Conservation (phyloP, 2,329 filamentous ascomycete genomes). For the Proliferodiscus dingleyae region DNA sequence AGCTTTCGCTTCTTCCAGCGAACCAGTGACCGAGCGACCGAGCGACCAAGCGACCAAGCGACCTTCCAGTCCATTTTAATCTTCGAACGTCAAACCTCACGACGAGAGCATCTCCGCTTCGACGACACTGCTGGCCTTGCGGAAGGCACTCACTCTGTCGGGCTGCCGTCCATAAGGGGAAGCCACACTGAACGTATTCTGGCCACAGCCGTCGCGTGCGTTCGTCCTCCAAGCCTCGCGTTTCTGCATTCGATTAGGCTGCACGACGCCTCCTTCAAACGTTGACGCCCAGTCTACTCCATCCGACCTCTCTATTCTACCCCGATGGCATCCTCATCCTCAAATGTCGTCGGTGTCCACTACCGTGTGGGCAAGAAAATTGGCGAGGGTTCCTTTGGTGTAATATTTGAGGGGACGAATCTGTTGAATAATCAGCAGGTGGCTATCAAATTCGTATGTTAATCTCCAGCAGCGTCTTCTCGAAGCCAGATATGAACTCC, state of each 20-base stretch:
- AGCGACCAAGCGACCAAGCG: too few species aligned
- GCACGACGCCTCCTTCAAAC: conserved; percentile 7
- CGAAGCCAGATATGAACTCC: too few species aligned
- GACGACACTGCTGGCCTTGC: neutral
- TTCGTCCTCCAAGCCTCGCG: conserved; percentile 15
- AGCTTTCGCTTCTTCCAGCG: neutral
- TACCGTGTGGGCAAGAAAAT: conserved; percentile 99
- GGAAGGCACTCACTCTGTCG: neutral
- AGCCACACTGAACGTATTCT: conserved; percentile 11
- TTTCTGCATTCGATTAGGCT: conserved; percentile 11
- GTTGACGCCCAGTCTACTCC: conserved; percentile 15
- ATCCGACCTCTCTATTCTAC: conserved; percentile 15
- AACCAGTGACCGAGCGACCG: too few species aligned
- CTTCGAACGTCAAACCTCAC: neutral
- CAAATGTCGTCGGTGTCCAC: conserved; percentile 97
- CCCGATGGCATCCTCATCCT: conserved; percentile 40
- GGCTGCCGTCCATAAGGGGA: neutral
- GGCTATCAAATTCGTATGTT: conserved; percentile 95
- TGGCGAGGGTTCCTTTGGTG: conserved; percentile 95
- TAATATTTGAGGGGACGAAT: conserved; percentile 98
- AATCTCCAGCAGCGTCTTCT: too few species aligned
- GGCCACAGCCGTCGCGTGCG: conserved; percentile 23
- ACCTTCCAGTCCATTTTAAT: too few species aligned
- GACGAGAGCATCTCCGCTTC: neutral
- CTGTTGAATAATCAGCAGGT: conserved; percentile 98